phyloP scores from a whole-genome alignment of 2,329 filamentous ascomycete species.

The Colletotrichum musae region DNA sequence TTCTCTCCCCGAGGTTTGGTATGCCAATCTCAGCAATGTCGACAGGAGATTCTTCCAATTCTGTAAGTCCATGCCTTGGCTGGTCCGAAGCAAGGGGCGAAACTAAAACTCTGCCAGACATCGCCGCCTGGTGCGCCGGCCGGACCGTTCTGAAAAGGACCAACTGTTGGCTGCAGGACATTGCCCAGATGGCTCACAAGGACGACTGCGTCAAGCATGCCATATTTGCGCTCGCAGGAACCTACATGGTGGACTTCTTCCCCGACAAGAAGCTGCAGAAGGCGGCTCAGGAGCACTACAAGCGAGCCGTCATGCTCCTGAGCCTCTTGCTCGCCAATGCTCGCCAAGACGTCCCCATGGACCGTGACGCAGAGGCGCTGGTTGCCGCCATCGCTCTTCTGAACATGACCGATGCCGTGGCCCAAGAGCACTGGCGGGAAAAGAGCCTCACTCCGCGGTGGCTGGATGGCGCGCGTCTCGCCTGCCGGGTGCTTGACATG shows the following conservation, averaged over 20 bases:
- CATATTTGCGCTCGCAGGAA: constrained; percentile 57
- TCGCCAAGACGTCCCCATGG: constrained; percentile 10
- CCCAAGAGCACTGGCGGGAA: constrained; percentile 52
- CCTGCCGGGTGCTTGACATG: constrained; percentile 52
- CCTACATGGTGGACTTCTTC: constrained; percentile 59
- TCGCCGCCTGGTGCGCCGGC: constrained; percentile 58
- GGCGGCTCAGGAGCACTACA: constrained; percentile 50
- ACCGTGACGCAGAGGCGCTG: constrained; percentile 27
- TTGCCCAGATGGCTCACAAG: constrained; percentile 54
- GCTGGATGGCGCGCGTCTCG: constrained; percentile 54
- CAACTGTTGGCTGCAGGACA: constrained; percentile 58
- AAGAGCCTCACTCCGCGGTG: constrained; percentile 54
- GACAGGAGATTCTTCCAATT: constrained; percentile 34
- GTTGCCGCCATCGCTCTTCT: constrained; percentile 47
- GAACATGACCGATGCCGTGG: constrained; percentile 46
- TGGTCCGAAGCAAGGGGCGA: not conserved
- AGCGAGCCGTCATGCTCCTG: constrained; percentile 51
- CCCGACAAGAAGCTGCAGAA: constrained; percentile 50
- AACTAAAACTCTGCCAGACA: constrained; percentile 46
- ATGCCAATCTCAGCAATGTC: constrained; percentile 8
- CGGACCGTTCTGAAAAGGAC: constrained; percentile 55
- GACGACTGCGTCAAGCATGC: constrained; percentile 52
- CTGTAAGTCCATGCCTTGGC: constrained; percentile 26
- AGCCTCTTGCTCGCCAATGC: constrained; percentile 37
- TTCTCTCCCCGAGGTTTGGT: constrained; percentile 7